Evolutionary conservation across 2,329 filamentous ascomycete genomes (phyloP), one percentile per base, ranked within the genome.

Genomic region (Paecilomyces sp.): DNA sequence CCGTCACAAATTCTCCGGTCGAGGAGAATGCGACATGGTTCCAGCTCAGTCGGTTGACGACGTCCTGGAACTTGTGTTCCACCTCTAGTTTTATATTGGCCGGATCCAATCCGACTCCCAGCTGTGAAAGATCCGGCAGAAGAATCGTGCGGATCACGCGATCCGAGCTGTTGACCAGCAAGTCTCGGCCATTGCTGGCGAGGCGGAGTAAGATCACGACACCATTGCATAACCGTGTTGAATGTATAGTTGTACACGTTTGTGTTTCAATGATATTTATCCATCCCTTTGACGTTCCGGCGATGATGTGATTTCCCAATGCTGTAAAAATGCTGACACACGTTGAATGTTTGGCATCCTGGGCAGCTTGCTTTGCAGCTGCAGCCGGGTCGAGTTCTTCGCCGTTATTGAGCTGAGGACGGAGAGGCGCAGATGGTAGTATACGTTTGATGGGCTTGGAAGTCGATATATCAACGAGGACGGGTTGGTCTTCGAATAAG

Each of bases 31-130:
- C 92, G 60, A 96, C 92, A 70, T 97, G 92, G 70, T 97, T 99
- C 94, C 94, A 99, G 6, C 90, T 92, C 12, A 97, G 79, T 53
- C 90, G 87, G 71, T 99, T 97, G 56, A 99, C 94, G 3, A 97
- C 89, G 71, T 99, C 95, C 74, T 97, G 92, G 68, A 97, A 99
- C 72, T 97, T 97, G 78, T 99, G 94, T 75, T 99, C 93, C 12
- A 97, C 85, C 50, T 94, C 90, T 50, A 99, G 81, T 68, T 93
- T 88, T 68, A 99, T 88, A 30, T 89, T 93, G 67, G 95, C 89
- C 22, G 89, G 85, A 65, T 96, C 90, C 52, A 96, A 82, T 67
- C 89, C 76, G 57, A 74, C 73, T 9, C 74, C 75, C n/a, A 77
- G 65, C 56, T 77, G 75, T 3, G 77, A 80, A 22, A 88, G 82